These are phyloP conservation scores for Phialophora tarda DNA, from an alignment of 2,329 filamentous ascomycete species.

Conservation along the genomic window DNA sequence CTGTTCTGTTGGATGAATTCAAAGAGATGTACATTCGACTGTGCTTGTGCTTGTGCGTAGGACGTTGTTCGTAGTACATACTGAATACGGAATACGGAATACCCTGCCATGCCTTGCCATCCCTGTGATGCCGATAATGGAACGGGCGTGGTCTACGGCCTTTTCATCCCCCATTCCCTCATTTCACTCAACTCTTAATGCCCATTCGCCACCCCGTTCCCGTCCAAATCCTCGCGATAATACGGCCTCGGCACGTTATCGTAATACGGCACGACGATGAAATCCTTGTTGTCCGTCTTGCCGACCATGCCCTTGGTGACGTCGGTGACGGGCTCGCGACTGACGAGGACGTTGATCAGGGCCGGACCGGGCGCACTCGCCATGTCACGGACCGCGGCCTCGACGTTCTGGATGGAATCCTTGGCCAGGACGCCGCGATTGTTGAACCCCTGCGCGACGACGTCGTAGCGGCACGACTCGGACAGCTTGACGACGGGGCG, in stretches of 20 bases:
- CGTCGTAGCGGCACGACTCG: conserved; percentile 47
- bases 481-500: conserved; percentile 45
- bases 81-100: neutral
- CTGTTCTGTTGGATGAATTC: neutral
- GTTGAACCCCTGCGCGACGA: conserved; percentile 51
- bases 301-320: conserved; percentile 49
- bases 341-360: conserved; percentile 52
- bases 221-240: conserved; percentile 17
- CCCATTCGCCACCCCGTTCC: neutral
- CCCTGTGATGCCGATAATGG: neutral
- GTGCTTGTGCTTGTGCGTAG: neutral
- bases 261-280: conserved; percentile 57
- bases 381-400: conserved; percentile 44
- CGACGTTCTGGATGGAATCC: conserved; percentile 42
- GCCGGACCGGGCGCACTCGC: conserved; percentile 39
- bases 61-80: neutral
- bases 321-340: conserved; percentile 43
- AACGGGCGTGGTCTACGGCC: neutral
- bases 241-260: conserved; percentile 51
- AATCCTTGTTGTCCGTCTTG: conserved; percentile 49
- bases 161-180: neutral
- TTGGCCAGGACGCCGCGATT: conserved; percentile 41
- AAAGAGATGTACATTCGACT: neutral
- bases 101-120: neutral
- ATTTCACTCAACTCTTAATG: neutral